Conservation (phyloP, 352 stramenopile genomes). For the Pythium coloratum region DNA sequence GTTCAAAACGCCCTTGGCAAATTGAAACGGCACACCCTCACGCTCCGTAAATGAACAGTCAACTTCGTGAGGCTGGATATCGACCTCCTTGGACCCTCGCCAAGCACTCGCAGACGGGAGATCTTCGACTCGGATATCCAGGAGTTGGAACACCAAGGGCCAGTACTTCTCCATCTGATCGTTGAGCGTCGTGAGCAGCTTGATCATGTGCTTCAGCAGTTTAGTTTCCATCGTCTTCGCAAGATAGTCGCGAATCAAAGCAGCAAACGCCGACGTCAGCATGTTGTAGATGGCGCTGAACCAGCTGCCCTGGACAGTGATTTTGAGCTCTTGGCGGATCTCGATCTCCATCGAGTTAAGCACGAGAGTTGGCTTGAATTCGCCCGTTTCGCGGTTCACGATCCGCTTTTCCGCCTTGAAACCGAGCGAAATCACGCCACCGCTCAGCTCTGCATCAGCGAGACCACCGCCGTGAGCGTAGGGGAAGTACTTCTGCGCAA, state of each 20-base stretch:
- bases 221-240: conserved; percentile 86
- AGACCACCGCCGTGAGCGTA: conserved; percentile 79
- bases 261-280: conserved; percentile 70
- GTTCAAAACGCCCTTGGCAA: conserved; percentile 71
- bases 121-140: conserved; percentile 80
- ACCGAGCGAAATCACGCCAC: conserved; percentile 72
- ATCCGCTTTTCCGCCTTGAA: conserved; percentile 82
- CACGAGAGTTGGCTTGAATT: conserved; percentile 71
- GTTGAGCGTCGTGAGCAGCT: conserved; percentile 79
- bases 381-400: conserved; percentile 53
- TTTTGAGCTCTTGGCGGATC: conserved; percentile 80
- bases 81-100: conserved; percentile 72
- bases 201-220: conserved; percentile 81
- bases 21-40: conserved; percentile 56
- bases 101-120: conserved; percentile 73
- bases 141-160: conserved; percentile 77
- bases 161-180: conserved; percentile 86
- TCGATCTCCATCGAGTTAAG: conserved; percentile 84
- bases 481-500: conserved; percentile 85
- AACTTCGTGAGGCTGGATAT: conserved; percentile 69
- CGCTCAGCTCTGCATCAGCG: conserved; percentile 67
- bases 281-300: conserved; percentile 87
- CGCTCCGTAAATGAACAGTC: conserved; percentile 58
- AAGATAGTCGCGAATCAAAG: conserved; percentile 82
- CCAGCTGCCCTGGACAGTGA: conserved; percentile 82